Percentiles rank a stretch among this genome's conserved stretches.
phyloP scores from a whole-genome alignment of 2,329 filamentous ascomycete species.

The Clonostachys rhizophaga region DNA sequence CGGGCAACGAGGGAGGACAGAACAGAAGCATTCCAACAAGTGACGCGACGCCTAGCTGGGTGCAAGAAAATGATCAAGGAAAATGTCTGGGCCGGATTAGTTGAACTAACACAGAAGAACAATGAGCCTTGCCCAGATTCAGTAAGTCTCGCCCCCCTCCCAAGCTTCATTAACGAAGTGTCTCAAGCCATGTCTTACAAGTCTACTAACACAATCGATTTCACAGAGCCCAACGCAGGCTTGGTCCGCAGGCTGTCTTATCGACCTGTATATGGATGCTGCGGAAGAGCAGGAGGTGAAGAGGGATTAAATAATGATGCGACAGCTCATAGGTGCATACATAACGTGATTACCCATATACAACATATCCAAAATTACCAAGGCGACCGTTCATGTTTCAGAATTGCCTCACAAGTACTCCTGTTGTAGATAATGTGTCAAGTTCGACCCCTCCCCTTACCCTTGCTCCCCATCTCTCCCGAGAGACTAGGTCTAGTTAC shows the following conservation, averaged over 20 bases:
- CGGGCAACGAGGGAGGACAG: constrained; percentile 56
- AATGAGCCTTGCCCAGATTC: constrained; percentile 84
- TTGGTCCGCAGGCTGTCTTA: constrained; percentile 91
- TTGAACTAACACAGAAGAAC: constrained; percentile 88
- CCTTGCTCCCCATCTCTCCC: too few relatives aligned
- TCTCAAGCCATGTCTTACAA: neutral
- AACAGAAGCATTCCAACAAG: constrained; percentile 90
- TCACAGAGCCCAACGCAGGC: constrained; percentile 84
- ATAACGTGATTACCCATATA: too few relatives aligned
- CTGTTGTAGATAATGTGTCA: too few relatives aligned
- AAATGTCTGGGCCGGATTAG: constrained; percentile 83
- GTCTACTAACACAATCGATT: constrained; percentile 5
- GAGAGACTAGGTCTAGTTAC: too few relatives aligned
- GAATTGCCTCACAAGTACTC: too few relatives aligned
- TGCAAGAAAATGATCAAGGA: constrained; percentile 82
- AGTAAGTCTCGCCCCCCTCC: constrained; percentile 46
- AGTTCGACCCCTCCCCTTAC: too few relatives aligned
- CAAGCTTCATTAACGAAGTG: neutral
- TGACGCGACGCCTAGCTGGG: constrained; percentile 74
- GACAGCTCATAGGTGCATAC: neutral
- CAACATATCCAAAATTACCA: too few relatives aligned
- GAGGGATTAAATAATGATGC: neutral
- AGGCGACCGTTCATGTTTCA: too few relatives aligned
- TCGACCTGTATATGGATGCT: constrained; percentile 95
- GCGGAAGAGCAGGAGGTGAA: constrained; percentile 40